Percentiles rank a stretch among this genome's conserved stretches.
Conservation (phyloP, 306 rosid species). For the Heteromeles arbutifolia region DNA sequence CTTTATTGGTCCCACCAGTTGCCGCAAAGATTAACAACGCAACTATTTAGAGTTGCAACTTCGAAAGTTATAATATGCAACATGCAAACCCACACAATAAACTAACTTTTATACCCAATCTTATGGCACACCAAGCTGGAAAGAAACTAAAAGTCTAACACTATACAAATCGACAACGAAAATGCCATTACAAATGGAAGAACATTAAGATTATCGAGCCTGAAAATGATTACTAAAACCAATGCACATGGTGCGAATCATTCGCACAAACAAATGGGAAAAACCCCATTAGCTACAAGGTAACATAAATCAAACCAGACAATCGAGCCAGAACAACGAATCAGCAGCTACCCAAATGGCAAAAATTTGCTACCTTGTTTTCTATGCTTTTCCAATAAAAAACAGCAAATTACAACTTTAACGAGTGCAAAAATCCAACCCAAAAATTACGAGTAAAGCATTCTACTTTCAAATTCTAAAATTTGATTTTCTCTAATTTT, state of each 20-base stretch:
- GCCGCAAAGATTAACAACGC: constrained; percentile 26
- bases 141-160: neutral
- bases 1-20: constrained; percentile 69
- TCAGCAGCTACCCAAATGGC: neutral
- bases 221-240: too few species aligned
- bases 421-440: neutral
- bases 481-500: neutral
- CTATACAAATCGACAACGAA: neutral
- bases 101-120: neutral
- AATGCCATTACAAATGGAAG: too few species aligned
- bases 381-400: neutral
- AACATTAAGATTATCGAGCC: too few species aligned
- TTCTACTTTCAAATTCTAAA: neutral
- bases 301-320: neutral
- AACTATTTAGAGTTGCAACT: neutral
- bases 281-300: neutral
- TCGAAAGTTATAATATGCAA: neutral
- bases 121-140: neutral
- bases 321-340: too few species aligned
- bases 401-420: neutral
- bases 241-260: too few species aligned
- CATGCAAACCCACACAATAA: neutral
- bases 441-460: neutral
- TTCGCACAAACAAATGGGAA: too few species aligned
- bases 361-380: too few species aligned